Evolutionary conservation across 129 eudicot genomes (phyloP).

Genomic region (Chrysanthemum makinoi): DNA sequence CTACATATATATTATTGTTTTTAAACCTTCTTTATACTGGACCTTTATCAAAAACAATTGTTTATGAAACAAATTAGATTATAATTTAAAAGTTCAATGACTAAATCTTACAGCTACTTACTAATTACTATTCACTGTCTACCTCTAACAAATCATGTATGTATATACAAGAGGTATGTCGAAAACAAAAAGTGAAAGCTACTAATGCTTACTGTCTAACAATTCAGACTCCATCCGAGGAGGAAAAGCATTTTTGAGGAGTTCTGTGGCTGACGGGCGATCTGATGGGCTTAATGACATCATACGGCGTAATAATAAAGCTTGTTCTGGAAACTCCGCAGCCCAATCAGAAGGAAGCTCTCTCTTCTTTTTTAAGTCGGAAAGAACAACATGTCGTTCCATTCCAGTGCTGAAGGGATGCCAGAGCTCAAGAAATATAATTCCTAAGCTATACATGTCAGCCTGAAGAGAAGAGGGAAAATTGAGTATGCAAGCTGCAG

Average conservation of each 20-base stretch:
- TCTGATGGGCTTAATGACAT: conserved; percentile 90
- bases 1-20: not conserved
- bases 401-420: conserved; percentile 96
- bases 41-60: not conserved
- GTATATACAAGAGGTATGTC: not conserved
- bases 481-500: conserved; percentile 15
- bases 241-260: conserved; percentile 86
- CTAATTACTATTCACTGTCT: too few species aligned
- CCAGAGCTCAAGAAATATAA: conserved; percentile 92
- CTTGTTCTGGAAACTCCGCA: conserved; percentile 86
- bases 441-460: conserved; percentile 91
- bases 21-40: too few species aligned
- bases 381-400: conserved; percentile 86
- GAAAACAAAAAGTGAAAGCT: not conserved
- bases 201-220: conserved; percentile 66
- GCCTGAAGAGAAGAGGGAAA: conserved; percentile 45
- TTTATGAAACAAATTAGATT: too few species aligned
- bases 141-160: not conserved
- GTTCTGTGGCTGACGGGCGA: conserved; percentile 94
- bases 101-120: too few species aligned
- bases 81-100: too few species aligned
- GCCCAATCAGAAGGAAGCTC: conserved; percentile 84
- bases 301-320: conserved; percentile 61
- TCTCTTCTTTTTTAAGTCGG: conserved; percentile 76
- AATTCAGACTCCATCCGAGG: conserved; percentile 91